Base-by-base conservation (phyloP, 768 basidiomycete genomes). In the Lyophyllum decastes region DNA sequence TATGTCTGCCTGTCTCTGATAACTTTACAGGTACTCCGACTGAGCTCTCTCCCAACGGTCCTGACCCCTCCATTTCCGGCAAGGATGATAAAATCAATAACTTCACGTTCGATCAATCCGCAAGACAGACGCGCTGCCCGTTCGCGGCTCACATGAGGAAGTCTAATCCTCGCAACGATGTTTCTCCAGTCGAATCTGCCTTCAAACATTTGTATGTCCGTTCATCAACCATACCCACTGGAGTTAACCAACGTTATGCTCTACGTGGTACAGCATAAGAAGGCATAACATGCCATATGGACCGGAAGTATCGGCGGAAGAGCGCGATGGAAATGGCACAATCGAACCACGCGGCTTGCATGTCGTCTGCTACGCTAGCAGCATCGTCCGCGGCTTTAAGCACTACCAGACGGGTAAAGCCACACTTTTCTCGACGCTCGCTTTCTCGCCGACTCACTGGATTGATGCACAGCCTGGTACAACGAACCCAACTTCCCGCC, bases 71-170 rank as follows among this genome's bases (percentile, higher is more conserved):
- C 22, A 55, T 65, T 1, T 57, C 59, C 17, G 38, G 52, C 12
- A 40, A 61, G 17, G 52, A 60, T 22, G 50, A 58, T 16, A 54
- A 41, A 25, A 40, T 66, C 40, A 63, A 63, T 52, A 66, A 66
- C 47, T 66, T 66, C 47, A 35, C 70, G 56, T 77, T 67, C 38
- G 49, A 64, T 34, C 54, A 59, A 30, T 52, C 44, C 14, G 38
- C 30, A 6, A 57, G 51, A 6, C 61, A 65, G 45, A 41, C 41
- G 25, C 45, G 40, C 14, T 65, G 64, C 45, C 64, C 62, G 1
- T 66, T 61, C 25, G 62, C 60, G 16, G 26, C 64, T 17, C 64
- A 66, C 25, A 63, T 58, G 41, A 51, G 64, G 25, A 66, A 66
- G 50, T 66, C 60, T 1, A 61, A 57, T 33, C 60, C 64, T 35